phyloP scores from a whole-genome alignment of 768 basidiomycete genomes.

The Rhodotorula taiwanensis region DNA sequence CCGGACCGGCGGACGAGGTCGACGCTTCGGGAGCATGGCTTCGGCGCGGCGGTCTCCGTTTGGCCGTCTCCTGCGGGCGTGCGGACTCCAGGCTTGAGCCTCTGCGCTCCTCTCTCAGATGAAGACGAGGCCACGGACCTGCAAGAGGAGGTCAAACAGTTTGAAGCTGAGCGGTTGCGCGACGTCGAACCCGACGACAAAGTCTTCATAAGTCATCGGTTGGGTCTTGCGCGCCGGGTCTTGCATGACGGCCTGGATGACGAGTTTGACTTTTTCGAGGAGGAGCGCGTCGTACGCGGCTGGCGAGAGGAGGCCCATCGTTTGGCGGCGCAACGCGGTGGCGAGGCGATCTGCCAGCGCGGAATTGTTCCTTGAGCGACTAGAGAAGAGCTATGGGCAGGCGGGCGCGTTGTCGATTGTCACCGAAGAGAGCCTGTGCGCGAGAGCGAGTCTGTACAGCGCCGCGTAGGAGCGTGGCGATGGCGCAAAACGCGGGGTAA shows the following conservation, averaged over 20 bases:
- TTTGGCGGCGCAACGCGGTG: neutral
- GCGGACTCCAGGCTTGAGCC: neutral
- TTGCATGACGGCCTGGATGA: constrained; percentile 9
- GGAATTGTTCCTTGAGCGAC: no score
- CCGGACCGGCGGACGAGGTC: neutral
- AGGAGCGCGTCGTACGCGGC: constrained; percentile 19
- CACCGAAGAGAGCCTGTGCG: no score
- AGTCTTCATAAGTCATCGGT: constrained; percentile 4
- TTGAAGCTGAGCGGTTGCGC: neutral
- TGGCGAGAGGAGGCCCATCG: constrained; percentile 18
- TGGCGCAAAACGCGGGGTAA: no score
- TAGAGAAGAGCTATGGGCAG: no score
- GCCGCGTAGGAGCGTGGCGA: no score
- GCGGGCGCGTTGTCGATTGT: no score
- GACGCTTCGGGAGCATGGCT: neutral
- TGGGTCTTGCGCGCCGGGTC: constrained; percentile 5
- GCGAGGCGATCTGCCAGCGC: neutral
- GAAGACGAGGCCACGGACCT: neutral
- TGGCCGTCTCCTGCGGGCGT: neutral
- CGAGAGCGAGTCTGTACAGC: no score
- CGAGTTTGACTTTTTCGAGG: constrained; percentile 20
- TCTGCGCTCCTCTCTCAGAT: no score
- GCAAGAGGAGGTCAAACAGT: constrained; percentile 15
- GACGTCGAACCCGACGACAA: constrained; percentile 13
- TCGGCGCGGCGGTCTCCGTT: no score